Percentiles rank a stretch among this genome's conserved stretches.
Evolutionary conservation across 2,329 filamentous ascomycete species (phyloP).

Genomic region (Apiospora sp.): DNA sequence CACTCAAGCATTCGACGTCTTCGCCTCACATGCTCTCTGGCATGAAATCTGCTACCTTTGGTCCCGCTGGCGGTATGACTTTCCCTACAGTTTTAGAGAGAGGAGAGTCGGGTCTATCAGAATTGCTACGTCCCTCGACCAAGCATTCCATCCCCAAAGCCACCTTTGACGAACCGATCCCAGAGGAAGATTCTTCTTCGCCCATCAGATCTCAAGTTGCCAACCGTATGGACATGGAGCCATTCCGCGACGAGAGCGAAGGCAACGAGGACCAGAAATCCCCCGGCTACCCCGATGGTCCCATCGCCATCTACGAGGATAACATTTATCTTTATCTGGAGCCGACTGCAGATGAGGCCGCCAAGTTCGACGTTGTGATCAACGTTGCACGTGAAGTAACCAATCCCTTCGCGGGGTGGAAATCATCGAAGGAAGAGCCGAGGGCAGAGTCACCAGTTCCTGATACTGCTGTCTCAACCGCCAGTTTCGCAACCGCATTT

Average conservation of each 20-base stretch:
- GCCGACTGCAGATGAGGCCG: constrained; percentile 78
- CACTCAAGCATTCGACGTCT: constrained; percentile 72
- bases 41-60: constrained; percentile 66
- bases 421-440: constrained; percentile 38
- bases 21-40: constrained; percentile 72
- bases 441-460: constrained; percentile 54
- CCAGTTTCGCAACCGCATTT: constrained; percentile 68
- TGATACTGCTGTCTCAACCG: constrained; percentile 65
- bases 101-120: constrained; percentile 67
- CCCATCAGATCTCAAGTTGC: constrained; percentile 69
- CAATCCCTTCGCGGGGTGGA: constrained; percentile 69
- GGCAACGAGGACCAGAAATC: constrained; percentile 83
- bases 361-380: constrained; percentile 81
- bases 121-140: constrained; percentile 62
- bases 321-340: constrained; percentile 82
- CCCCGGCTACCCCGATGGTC: constrained; percentile 82
- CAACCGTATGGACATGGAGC: constrained; percentile 67
- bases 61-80: constrained; percentile 68
- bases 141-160: constrained; percentile 39
- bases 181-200: constrained; percentile 62
- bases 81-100: constrained; percentile 68
- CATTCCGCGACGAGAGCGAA: constrained; percentile 68
- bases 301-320: constrained; percentile 82
- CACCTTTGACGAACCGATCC: constrained; percentile 53
- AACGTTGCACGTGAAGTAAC: constrained; percentile 85